phyloP scores from a whole-genome alignment of 1,284 basidiomycete genomes.

The Anthracocystis panici-leucophaei region DNA sequence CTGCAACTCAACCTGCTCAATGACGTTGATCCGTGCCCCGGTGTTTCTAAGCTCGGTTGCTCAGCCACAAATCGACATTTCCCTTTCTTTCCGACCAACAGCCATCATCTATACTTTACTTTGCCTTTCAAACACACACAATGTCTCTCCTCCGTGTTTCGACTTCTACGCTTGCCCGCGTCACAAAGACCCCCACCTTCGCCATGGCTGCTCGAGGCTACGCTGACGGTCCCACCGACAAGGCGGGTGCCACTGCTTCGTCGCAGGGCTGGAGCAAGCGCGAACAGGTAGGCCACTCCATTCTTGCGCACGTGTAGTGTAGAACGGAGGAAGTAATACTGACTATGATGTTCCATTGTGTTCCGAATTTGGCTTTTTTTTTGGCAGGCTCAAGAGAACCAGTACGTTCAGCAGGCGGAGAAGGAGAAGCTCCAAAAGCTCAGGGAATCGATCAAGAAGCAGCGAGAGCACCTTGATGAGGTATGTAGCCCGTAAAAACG shows the following conservation, averaged over 20 bases:
- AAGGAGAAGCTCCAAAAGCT: constrained; percentile 64
- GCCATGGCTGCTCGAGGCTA: constrained; percentile 50
- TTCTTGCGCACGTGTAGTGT: background rate
- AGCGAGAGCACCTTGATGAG: constrained; percentile 58
- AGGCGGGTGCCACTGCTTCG: constrained; percentile 56
- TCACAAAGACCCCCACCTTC: constrained; percentile 46
- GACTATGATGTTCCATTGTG: background rate
- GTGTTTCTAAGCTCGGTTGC: constrained; percentile 5
- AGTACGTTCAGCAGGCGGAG: constrained; percentile 61
- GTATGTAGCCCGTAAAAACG: constrained; percentile 27
- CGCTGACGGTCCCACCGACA: constrained; percentile 52
- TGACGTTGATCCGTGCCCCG: constrained; percentile 45
- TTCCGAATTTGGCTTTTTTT: background rate
- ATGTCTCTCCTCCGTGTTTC: constrained; percentile 54
- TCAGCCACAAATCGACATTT: background rate
- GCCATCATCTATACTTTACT: constrained; percentile 5
- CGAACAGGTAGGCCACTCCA: constrained; percentile 50
- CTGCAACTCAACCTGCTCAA: constrained; percentile 15
- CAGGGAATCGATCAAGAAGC: constrained; percentile 56
- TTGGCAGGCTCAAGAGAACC: constrained; percentile 54
- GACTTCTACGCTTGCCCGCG: constrained; percentile 47
- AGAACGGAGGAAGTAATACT: background rate
- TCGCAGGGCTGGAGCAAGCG: constrained; percentile 53
- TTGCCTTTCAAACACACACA: constrained; percentile 13
- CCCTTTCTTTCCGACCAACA: constrained; percentile 5